Base-by-base conservation (phyloP, 2,329 filamentous ascomycete genomes). In the Fusarium citri region DNA sequence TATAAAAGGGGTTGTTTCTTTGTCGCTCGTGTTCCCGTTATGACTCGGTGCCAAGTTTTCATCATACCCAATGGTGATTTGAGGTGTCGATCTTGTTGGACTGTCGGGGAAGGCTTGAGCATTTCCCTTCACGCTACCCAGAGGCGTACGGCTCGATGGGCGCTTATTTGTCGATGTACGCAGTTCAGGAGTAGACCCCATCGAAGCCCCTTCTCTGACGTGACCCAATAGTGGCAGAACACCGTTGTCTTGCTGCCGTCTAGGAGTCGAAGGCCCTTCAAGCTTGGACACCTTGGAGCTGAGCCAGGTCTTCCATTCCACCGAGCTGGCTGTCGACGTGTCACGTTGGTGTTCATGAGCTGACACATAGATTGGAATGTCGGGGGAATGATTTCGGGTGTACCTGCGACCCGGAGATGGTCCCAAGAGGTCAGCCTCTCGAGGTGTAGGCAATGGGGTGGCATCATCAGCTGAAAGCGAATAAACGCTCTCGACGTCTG, bases 301-400 rank as follows among this genome's bases (percentile, higher is more conserved):
- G 41, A 88, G 81, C 83, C 83, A 86, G 0, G 78, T 83, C 74
- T 87, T 87, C 86, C 86, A 88, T 60, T 87, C 86, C 4, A 81
- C 76, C 4, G 85, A 87, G 59, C 84, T 85, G 8, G 79, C 78
- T 1, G 80, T 80, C 2, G 83, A 85, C 5, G 75, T 68, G 2
- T 79, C 76, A n/a, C 83, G 78, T 47, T 78, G 77, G 20, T 80
- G 76, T 49, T 37, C 58, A 50, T 20, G 76, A 1, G 68, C 75
- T 18, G 74, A 69, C 10, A 70, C 68, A 25, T 78, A 45, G 5
- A 20, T 43, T 11, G 61, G 34, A 1, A 28, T 31, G 3, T 71
- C 66, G 3, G 55, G 23, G 14, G 53, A 55, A 8, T 43, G 64
- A 6, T 48, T 57, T 11, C 58, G 54, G 2, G 55, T 73, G 34